Conservation (phyloP, 2,329 filamentous ascomycete species). For the Ophiosphaerella narmari region DNA sequence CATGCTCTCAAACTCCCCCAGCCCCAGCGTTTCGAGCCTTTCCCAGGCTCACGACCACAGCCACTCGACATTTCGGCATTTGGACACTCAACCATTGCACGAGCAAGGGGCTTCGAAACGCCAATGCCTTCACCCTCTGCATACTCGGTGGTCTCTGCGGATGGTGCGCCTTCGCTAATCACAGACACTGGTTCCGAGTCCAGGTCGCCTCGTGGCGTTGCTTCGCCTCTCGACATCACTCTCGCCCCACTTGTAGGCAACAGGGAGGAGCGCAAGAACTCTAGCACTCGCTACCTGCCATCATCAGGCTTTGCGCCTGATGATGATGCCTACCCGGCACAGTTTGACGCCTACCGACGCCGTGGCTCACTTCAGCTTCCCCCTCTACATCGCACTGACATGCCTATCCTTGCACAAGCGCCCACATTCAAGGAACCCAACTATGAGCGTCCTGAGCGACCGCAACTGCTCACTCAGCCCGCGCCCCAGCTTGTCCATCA, state of each 20-base stretch:
- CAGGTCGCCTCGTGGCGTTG: constrained; percentile 51
- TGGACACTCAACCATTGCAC: constrained; percentile 24
- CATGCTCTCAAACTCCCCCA: constrained; percentile 40
- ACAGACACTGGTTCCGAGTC: constrained; percentile 64
- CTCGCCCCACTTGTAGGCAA: constrained; percentile 43
- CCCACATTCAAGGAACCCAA: constrained; percentile 31
- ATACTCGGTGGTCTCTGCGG: constrained; percentile 66
- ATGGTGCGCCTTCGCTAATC: constrained; percentile 69
- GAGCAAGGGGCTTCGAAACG: constrained; percentile 53
- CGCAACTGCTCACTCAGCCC: constrained; percentile 40
- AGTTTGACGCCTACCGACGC: constrained; percentile 32
- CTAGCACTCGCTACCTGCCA: constrained; percentile 43
- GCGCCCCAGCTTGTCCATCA: constrained; percentile 37
- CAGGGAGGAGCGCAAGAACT: constrained; percentile 45
- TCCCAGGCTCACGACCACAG: constrained; percentile 38
- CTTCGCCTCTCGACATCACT: constrained; percentile 53
- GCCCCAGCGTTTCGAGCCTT: constrained; percentile 38
- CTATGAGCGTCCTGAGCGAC: constrained; percentile 32
- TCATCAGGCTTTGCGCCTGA: constrained; percentile 46
- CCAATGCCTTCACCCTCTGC: constrained; percentile 67
- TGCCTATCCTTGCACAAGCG: constrained; percentile 8
- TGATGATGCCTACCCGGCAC: constrained; percentile 35
- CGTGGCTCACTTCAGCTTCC: constrained; percentile 42
- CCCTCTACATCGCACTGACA: constrained; percentile 31
- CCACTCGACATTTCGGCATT: constrained; percentile 36